Evolutionary conservation across 2,329 filamentous ascomycete genomes (phyloP).

Genomic region (Onygenales sp.): DNA sequence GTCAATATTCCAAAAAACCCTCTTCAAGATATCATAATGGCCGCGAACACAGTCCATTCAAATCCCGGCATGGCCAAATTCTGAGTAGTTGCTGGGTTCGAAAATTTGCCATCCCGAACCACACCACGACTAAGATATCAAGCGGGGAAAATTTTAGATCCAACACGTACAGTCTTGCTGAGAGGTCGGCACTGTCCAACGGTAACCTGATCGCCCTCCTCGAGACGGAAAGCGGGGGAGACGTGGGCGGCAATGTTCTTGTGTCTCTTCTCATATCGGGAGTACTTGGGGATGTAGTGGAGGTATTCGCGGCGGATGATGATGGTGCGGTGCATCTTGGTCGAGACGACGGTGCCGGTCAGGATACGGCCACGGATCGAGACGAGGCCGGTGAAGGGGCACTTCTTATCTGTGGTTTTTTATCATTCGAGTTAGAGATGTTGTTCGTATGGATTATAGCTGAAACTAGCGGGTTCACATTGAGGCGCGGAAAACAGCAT

Average conservation of each 20-base stretch:
- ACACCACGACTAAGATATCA: not conserved
- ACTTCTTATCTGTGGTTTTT: constrained; percentile 84
- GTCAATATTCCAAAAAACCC: not conserved
- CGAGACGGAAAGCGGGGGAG: constrained; percentile 98
- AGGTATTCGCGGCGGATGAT: constrained; percentile 99
- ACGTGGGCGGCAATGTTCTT: constrained; percentile 99
- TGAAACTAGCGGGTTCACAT: not conserved
- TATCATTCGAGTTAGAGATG: not conserved
- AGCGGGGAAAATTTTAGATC: not conserved
- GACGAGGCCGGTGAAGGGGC: constrained; percentile 97
- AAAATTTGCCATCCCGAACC: not conserved
- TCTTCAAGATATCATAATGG: not conserved
- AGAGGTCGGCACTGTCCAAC: constrained; percentile 99
- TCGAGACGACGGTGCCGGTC: constrained; percentile 96
- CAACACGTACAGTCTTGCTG: constrained; percentile 88
- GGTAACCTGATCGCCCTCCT: constrained; percentile 98
- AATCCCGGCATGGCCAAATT: not conserved
- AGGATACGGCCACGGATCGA: constrained; percentile 99
- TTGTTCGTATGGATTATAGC: not conserved
- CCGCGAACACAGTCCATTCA: not conserved
- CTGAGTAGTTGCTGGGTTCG: constrained; percentile 1
- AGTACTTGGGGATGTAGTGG: constrained; percentile 99
- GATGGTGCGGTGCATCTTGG: constrained; percentile 99
- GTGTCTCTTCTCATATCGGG: constrained; percentile 99
- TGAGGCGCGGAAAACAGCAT: not conserved